Evolutionary conservation across 148 eudicot genomes (phyloP), one percentile per base, ranked within the genome.

Genomic region (Spergularia marina): DNA sequence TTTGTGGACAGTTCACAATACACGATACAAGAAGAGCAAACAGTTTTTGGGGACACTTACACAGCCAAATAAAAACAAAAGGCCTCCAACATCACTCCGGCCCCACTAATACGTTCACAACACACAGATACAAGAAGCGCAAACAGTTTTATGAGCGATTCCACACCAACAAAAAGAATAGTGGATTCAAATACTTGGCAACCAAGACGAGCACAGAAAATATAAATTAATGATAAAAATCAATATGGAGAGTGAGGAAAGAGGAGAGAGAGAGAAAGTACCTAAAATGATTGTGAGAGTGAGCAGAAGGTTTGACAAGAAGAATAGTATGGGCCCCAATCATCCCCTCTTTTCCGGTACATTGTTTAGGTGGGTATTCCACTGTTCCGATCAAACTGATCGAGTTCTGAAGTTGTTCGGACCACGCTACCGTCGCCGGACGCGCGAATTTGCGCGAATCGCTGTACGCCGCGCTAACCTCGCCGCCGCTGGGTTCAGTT

Each of bases 341-440:
- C 2, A 2, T 2, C 6, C 58, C 79, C 20, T 1, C 10, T 5
- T 16, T 60, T 11, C 21, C n/a, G 0, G 71, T 73, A 10, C 53
- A 5, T 59, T 10, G 14, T 71, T 25, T 64, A 13, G 66, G 60
- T n/a, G 83, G 86, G 36, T 13, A 25, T 17, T 49, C 75, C 4
- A 88, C 83, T 4, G 74, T 76, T 12, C 91, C 91, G 25, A 88
- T 88, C 16, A 85, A 81, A 74, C 84, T 82, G n/a, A 74, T 84
- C 10, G 83, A 82, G 81, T 88, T 84, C 5, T 8, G 66, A 53
- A 82, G 55, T n/a, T 53, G 18, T 1, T 65, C 13, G 4, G 58
- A 57, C 75, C 75, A 79, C 1, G 44, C 15, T 12, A 86, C 69
- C 4, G 77, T 77, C 25, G 79, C 18, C 2, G 89, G 89, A 6